Evolutionary conservation across 352 stramenopile species (phyloP).

Genomic region (Phytopythium oedochilum): DNA sequence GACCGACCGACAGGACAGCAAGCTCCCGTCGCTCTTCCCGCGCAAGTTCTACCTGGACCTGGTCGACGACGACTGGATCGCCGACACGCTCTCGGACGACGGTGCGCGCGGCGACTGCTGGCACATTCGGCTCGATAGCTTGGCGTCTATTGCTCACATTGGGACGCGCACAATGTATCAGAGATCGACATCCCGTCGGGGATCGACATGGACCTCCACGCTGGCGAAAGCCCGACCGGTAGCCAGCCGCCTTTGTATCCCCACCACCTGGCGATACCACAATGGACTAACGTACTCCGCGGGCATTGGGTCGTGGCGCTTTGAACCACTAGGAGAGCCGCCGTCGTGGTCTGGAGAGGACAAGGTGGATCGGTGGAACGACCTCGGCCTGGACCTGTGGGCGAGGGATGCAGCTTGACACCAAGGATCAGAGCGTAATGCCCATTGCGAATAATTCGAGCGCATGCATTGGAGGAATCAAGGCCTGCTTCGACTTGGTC

Average conservation of each 20-base stretch:
- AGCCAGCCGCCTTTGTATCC: not conserved
- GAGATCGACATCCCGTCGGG: conserved; percentile 68
- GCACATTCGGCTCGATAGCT: too few species aligned
- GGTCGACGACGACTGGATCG: conserved; percentile 81
- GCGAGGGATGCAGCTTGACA: conserved; percentile 32
- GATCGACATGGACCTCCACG: conserved; percentile 52
- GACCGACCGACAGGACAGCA: conserved; percentile 74
- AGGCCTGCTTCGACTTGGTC: too few species aligned
- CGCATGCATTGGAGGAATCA: too few species aligned
- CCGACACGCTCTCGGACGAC: conserved; percentile 74
- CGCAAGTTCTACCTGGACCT: conserved; percentile 73
- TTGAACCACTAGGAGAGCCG: conserved; percentile 29
- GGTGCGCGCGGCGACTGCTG: conserved; percentile 24
- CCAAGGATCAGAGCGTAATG: too few species aligned
- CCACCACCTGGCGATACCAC: too few species aligned
- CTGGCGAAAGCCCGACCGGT: conserved; percentile 44
- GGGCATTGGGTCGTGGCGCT: not conserved
- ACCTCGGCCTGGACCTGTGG: conserved; percentile 71
- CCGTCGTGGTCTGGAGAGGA: conserved; percentile 40
- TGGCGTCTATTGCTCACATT: too few species aligned
- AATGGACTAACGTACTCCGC: not conserved
- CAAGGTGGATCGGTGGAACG: conserved; percentile 76
- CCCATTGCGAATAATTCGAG: too few species aligned
- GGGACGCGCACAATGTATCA: conserved; percentile 3
- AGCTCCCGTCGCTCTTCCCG: conserved; percentile 64